A percentile compares a stretch with the other conserved stretches of the same genome.
Evolutionary conservation across 73 alveolate species (phyloP).

Genomic region (Uronychia binucleata): DNA sequence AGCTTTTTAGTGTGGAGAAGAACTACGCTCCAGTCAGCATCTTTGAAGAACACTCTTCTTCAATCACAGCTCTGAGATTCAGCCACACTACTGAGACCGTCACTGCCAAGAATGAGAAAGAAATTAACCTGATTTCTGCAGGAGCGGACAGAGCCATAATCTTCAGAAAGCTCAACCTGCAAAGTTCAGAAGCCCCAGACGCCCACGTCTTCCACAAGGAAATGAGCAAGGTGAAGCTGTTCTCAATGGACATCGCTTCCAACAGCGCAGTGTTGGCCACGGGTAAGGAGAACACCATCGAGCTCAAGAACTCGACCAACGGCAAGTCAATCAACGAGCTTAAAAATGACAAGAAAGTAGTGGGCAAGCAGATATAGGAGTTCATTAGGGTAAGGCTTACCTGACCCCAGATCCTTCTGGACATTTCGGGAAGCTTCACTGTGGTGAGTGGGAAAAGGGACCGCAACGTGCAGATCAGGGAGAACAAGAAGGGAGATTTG

Average conservation of each 20-base stretch:
- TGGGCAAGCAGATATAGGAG: not conserved
- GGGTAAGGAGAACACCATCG: not conserved
- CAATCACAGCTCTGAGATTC: slow-evolving; percentile 59
- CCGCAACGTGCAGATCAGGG: not conserved
- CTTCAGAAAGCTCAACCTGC: slow-evolving; percentile 51
- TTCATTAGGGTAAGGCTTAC: not conserved
- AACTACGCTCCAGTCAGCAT: slow-evolving; percentile 34
- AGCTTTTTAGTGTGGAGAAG: slow-evolving; percentile 51
- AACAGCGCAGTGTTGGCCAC: not conserved
- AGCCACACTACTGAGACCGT: slow-evolving; percentile 8
- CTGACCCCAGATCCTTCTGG: not conserved
- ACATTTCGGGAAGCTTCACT: not conserved
- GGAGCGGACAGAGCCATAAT: slow-evolving; percentile 63
- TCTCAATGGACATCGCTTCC: not conserved
- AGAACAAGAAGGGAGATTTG: not conserved
- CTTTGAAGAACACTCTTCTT: slow-evolving; percentile 66
- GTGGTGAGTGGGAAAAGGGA: not conserved
- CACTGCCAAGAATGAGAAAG: not conserved
- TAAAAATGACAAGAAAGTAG: not conserved
- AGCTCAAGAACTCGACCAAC: not conserved
- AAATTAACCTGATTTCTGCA: slow-evolving; percentile 51
- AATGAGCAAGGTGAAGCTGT: not conserved
- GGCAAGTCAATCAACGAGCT: not conserved
- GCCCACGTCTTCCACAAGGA: not conserved
- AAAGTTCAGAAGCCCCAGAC: not conserved